Evolutionary conservation across 1,284 basidiomycete genomes (phyloP).

Genomic region (Boletus semigastroideus): DNA sequence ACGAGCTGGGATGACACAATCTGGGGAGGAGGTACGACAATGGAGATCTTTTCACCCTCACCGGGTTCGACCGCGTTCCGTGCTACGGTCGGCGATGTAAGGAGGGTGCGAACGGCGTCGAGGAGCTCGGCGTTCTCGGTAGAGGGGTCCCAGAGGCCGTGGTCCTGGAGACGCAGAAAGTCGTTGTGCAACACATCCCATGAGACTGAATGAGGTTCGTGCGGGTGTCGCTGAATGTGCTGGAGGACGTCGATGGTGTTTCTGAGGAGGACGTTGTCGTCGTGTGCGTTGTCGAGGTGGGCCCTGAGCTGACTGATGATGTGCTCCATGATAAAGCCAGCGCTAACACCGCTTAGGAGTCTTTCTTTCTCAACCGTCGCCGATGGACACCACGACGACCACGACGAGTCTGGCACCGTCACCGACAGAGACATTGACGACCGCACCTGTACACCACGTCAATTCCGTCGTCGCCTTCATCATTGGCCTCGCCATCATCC

Average conservation of each 20-base stretch:
- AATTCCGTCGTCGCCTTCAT: conserved; percentile 73
- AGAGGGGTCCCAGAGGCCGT: conserved; percentile 34
- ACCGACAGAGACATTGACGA: conserved; percentile 13
- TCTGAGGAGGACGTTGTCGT: conserved; percentile 17
- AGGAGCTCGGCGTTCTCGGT: conserved; percentile 36
- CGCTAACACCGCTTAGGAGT: conserved; percentile 18
- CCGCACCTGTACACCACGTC: conserved; percentile 40
- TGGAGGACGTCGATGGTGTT: conserved; percentile 20
- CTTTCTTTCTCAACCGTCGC: conserved; percentile 6
- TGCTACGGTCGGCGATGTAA: conserved; percentile 12
- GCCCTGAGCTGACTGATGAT: conserved; percentile 28
- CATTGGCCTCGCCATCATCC: conserved; percentile 77
- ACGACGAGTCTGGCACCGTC: conserved; percentile 5
- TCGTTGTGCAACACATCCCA: conserved; percentile 28
- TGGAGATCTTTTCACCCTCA: conserved; percentile 14
- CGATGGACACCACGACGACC: conserved; percentile 17
- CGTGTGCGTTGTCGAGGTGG: conserved; percentile 5
- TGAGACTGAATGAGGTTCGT: conserved; percentile 16
- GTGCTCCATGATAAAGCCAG: conserved; percentile 19
- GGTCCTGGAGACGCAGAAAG: conserved; percentile 31
- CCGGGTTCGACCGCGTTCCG: not conserved
- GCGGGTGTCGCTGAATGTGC: conserved; percentile 23
- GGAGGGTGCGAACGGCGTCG: conserved; percentile 21
- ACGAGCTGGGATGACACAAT: conserved; percentile 30
- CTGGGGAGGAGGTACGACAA: conserved; percentile 32